These are phyloP conservation scores for Benincasa hispida DNA, from an alignment of 306 rosid genomes.

Conservation along the genomic window DNA sequence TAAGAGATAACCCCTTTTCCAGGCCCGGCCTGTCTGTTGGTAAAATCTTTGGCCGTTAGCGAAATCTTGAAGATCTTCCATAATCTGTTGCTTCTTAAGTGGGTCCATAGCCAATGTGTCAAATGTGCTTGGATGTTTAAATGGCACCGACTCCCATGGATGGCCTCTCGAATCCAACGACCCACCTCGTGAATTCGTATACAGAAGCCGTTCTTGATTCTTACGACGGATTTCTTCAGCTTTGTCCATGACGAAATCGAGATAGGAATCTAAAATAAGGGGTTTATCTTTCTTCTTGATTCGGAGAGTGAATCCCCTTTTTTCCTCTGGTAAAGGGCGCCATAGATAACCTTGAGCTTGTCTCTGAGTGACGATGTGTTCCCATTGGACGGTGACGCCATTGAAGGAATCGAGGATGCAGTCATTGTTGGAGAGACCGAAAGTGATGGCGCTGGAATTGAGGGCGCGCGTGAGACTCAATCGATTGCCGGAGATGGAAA, in stretches of 20 bases:
- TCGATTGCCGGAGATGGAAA: slow-evolving; percentile 50
- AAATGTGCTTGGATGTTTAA: slow-evolving; percentile 89
- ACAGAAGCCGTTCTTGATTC: slow-evolving; percentile 72
- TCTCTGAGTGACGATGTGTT: slow-evolving; percentile 73
- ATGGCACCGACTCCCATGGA: slow-evolving; percentile 98
- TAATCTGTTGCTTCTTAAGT: slow-evolving; percentile 36
- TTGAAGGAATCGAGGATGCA: slow-evolving; percentile 54
- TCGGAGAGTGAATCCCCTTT: slow-evolving; percentile 73
- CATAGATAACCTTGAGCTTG: slow-evolving; percentile 74
- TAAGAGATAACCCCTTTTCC: slow-evolving; percentile 87
- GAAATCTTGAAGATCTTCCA: slow-evolving; percentile 70
- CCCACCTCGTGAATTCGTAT: slow-evolving; percentile 85
- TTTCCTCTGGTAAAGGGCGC: slow-evolving; percentile 89
- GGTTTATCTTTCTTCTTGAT: slow-evolving; percentile 54
- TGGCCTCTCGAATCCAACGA: slow-evolving; percentile 77
- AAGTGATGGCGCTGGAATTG: slow-evolving; percentile 79
- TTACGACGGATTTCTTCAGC: slow-evolving; percentile 69
- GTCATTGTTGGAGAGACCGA: slow-evolving; percentile 80
- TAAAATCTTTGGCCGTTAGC: slow-evolving; percentile 70
- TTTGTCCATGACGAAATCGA: slow-evolving; percentile 72
- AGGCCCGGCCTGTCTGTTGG: slow-evolving; percentile 82
- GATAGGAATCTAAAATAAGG: slow-evolving; percentile 39
- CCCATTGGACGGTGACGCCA: slow-evolving; percentile 71
- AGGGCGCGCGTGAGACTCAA: slow-evolving; percentile 75
- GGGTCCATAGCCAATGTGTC: slow-evolving; percentile 95